Evolutionary conservation across 2,329 filamentous ascomycete genomes (phyloP), one percentile per base, ranked within the genome.

Genomic region (Cucurbitaria berberidis): DNA sequence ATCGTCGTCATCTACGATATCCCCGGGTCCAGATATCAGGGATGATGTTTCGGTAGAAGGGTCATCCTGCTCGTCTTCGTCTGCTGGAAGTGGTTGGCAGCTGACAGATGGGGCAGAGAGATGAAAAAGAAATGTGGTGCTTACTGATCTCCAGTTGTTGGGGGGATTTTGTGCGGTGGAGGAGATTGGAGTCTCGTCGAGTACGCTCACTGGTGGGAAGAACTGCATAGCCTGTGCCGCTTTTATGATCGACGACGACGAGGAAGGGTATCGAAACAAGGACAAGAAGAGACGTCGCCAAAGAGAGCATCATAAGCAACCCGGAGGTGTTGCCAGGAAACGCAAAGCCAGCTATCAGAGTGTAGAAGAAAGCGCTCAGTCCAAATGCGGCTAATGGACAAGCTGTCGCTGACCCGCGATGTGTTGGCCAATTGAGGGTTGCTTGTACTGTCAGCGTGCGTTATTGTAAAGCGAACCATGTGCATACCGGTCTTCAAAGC

Each of bases 301-400:
- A 81, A 3, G 92, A 86, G 35, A 99, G 81, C 24, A 98, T 79
- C 59, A 93, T 80, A 51, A 99, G 81, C 64, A 97, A 93, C 34
- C 85, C 84, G 49, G 89, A 88, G 0, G 92, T 95, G 66, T 96
- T 86, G 34, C 91, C 91, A 2, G 91, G 90, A 69, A 96, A 93
- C 35, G 91, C 79, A 41, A 96, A 70, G 16, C 86, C 85, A 19
- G 91, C 90, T 29, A 96, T 77, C 2, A 88, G 82, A 0, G 95
- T 93, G 78, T 97, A 99, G 80, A 98, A 96, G 77, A 99, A 95
- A 48, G 95, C 95, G 72, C 93, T 97, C 51, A 99, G 78, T 3
- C 95, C 95, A 70, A 98, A 98, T 3, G 91, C 93, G 51, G 95
- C 91, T 50, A 98, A 77, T 5, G 95, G 93, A 66, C 98, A 95